These are phyloP conservation scores for Actinomucor elegans DNA, from an alignment of 371 early-diverging fungal genomes.

Conservation along the genomic window DNA sequence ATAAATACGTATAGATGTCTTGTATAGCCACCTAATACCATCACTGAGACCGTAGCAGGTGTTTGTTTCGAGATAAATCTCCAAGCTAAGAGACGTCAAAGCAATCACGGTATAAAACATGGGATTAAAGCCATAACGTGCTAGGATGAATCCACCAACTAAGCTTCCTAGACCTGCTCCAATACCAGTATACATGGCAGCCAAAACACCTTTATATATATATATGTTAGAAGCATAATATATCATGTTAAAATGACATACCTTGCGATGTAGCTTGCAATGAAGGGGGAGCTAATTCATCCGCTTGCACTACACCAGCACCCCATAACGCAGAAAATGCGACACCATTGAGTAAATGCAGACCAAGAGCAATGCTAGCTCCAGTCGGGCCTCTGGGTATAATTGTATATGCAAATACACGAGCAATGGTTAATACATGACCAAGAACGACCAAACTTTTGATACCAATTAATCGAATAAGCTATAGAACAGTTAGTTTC, in stretches of 20 bases:
- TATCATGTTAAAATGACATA: too few species aligned
- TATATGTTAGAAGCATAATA: too few species aligned
- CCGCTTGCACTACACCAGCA: conserved; percentile 55
- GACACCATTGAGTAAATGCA: conserved; percentile 50
- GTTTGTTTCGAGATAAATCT: conserved; percentile 47
- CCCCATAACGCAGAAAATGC: conserved; percentile 57
- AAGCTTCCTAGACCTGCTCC: conserved; percentile 51
- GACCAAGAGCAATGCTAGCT: conserved; percentile 44
- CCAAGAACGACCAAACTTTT: conserved; percentile 48
- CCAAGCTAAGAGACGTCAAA: conserved; percentile 38
- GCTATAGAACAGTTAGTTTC: conserved; percentile 27
- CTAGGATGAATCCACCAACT: conserved; percentile 46
- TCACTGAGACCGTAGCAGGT: conserved; percentile 47
- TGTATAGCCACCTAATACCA: conserved; percentile 27
- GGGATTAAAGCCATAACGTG: conserved; percentile 38
- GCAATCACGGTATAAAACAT: conserved; percentile 52
- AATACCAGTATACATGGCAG: conserved; percentile 55
- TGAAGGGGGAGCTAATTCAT: conserved; percentile 50
- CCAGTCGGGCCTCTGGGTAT: conserved; percentile 47
- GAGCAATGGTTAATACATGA: conserved; percentile 47
- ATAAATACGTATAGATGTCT: conserved; percentile 21
- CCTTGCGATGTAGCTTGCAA: conserved; percentile 58
- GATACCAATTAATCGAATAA: conserved; percentile 50
- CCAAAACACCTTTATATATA: conserved; percentile 47
- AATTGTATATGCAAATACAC: conserved; percentile 51